These are phyloP conservation scores for Metschnikowia baotianmanensis DNA, from an alignment of 805 yeast species.

Conservation along the genomic window DNA sequence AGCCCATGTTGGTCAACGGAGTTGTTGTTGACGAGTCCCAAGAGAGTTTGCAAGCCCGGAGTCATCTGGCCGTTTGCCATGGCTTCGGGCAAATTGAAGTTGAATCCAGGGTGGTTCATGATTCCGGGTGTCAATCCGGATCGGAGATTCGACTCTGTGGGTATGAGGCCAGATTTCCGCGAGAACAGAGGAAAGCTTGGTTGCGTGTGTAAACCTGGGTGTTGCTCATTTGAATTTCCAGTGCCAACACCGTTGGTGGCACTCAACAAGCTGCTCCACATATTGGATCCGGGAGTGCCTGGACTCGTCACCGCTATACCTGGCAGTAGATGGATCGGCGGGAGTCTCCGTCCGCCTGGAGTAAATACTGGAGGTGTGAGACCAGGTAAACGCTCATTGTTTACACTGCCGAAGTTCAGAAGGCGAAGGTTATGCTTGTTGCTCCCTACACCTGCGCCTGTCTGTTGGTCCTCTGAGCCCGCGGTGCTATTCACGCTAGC, in stretches of 20 bases:
- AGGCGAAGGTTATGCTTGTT: slow-evolving; percentile 37
- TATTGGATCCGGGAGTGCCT: slow-evolving; percentile 49
- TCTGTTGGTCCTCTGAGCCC: background rate
- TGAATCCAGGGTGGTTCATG: slow-evolving; percentile 25
- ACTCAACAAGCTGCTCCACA: slow-evolving; percentile 48
- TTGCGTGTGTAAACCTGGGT: slow-evolving; percentile 6
- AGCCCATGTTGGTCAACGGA: slow-evolving; percentile 2
- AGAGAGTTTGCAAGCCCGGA: slow-evolving; percentile 44
- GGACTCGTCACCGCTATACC: slow-evolving; percentile 42
- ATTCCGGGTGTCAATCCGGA: slow-evolving; percentile 68
- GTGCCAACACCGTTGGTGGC: slow-evolving; percentile 32
- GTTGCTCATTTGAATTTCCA: slow-evolving; percentile 2
- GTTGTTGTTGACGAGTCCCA: slow-evolving; percentile 27
- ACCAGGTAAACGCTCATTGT: slow-evolving; percentile 28
- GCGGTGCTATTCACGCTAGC: too few relatives aligned
- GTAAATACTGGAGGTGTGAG: slow-evolving; percentile 51
- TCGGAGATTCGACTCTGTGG: slow-evolving; percentile 70
- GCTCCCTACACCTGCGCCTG: slow-evolving; percentile 1
- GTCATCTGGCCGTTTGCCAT: slow-evolving; percentile 45
- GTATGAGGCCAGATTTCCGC: slow-evolving; percentile 63
- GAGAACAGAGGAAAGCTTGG: slow-evolving; percentile 26
- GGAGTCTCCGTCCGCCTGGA: slow-evolving; percentile 59
- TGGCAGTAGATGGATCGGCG: slow-evolving; percentile 50
- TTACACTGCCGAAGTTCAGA: slow-evolving; percentile 31
- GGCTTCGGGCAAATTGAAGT: slow-evolving; percentile 41